Evolutionary conservation across 805 yeast species (phyloP).

Genomic region (Candida glaebosa): DNA sequence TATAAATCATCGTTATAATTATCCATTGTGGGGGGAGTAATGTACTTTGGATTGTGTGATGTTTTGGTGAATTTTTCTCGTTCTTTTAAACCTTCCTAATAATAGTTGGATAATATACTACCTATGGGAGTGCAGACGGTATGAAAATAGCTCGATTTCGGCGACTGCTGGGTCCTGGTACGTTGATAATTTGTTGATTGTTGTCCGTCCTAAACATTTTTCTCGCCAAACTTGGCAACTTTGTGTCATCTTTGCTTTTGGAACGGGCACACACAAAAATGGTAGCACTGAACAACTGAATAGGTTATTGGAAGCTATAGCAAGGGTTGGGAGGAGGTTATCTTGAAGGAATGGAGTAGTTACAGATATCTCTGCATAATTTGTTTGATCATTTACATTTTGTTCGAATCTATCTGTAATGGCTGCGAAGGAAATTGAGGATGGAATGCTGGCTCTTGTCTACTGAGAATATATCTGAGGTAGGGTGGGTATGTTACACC

Average conservation of each 20-base stretch:
- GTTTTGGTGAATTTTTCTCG: not conserved
- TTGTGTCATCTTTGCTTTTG: not conserved
- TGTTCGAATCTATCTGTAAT: too few species aligned
- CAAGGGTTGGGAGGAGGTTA: too few species aligned
- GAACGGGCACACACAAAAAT: not conserved
- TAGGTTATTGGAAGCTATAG: too few species aligned
- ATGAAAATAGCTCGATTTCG: not conserved
- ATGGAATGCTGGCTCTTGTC: too few species aligned
- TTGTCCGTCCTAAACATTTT: not conserved
- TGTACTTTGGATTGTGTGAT: not conserved
- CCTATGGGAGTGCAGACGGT: not conserved
- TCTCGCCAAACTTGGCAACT: not conserved
- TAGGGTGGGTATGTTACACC: too few species aligned
- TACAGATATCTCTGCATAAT: too few species aligned
- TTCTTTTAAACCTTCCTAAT: not conserved
- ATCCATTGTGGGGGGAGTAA: slow-evolving; percentile 21
- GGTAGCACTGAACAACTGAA: not conserved
- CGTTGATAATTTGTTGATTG: not conserved
- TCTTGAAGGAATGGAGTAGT: too few species aligned
- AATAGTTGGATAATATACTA: not conserved
- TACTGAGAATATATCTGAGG: too few species aligned
- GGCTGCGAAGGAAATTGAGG: too few species aligned
- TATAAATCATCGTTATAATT: slow-evolving; percentile 61
- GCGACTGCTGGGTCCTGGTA: not conserved
- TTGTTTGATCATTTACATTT: too few species aligned